These are phyloP conservation scores for Taphrina flavorubra DNA, from an alignment of 1,139 yeast genomes.

Conservation along the genomic window DNA sequence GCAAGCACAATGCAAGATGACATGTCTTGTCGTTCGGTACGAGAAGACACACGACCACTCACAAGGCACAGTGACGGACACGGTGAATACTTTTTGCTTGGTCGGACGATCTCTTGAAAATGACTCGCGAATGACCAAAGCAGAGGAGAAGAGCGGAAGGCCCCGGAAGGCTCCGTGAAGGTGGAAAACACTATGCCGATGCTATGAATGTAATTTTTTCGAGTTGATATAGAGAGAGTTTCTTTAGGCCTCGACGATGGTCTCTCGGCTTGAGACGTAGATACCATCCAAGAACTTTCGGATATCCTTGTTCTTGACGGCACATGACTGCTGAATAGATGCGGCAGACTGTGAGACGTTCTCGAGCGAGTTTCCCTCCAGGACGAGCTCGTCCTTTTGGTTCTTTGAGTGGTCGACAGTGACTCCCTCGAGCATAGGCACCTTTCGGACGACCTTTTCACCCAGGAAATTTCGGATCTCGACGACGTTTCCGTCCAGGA, in stretches of 20 bases:
- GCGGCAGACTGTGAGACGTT: slow-evolving; percentile 98
- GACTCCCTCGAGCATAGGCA: slow-evolving; percentile 90
- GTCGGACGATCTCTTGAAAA: slow-evolving; percentile 32
- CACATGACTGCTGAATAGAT: slow-evolving; percentile 96
- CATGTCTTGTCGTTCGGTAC: not conserved
- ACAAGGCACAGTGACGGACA: not conserved
- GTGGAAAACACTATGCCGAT: slow-evolving; percentile 29
- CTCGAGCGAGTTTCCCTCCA: slow-evolving; percentile 96
- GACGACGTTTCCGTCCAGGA: slow-evolving; percentile 73
- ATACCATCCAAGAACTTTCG: slow-evolving; percentile 97
- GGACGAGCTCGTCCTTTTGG: slow-evolving; percentile 93
- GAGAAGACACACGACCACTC: not conserved
- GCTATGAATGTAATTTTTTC: slow-evolving; percentile 17
- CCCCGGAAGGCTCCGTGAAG: slow-evolving; percentile 1
- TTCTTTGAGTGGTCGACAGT: slow-evolving; percentile 74
- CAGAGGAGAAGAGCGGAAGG: slow-evolving; percentile 11
- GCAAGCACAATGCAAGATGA: slow-evolving; percentile 5
- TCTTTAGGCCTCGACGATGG: slow-evolving; percentile 63
- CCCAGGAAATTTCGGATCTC: slow-evolving; percentile 99
- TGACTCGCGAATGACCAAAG: slow-evolving; percentile 31
- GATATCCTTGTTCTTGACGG: slow-evolving; percentile 99
- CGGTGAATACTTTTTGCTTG: slow-evolving; percentile 13
- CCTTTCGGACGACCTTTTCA: slow-evolving; percentile 93
- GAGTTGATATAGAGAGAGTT: not conserved
- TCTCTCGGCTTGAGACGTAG: slow-evolving; percentile 96